Base-by-base conservation (phyloP, 2,329 filamentous ascomycete genomes). In the Pseudocercospora eumusae region DNA sequence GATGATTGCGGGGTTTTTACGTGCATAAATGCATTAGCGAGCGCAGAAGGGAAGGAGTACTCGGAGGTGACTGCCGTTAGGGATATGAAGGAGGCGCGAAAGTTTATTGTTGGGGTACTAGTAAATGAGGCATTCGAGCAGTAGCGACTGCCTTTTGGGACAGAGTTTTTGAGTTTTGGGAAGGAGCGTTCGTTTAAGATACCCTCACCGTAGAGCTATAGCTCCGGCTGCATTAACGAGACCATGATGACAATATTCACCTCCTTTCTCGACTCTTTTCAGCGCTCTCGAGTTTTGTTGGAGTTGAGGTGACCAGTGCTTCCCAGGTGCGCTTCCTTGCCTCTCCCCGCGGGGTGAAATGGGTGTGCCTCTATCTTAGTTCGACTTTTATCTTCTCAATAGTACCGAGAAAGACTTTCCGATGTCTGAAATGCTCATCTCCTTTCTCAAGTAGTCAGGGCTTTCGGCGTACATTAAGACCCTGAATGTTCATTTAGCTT, bases 1-100 rank as follows among this genome's bases (percentile, higher is more conserved):
- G 86, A 83, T 70, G 90, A 93, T 72, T 93, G 90, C 68, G 90
- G 90, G n/a, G 84, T 92, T 3, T 91, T 91, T 72, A 85, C 88
- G 13, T 86, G 91, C 66, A 84, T 89, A 18, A 93, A 93, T 70
- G 87, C 84, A 15, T 82, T 91, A 53, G 89, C 86, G 59, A 69
- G 80, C 31, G 75, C 80, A 2, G 87, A 54, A 15, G 47, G 47
- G 7, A 52, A 25, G 47, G 15, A 57, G 58, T 53, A n/a, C 15
- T 2, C 3, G 6, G 36, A 40, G 36, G 36, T 40, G 18, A 7
- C 7, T 18, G 15, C 36, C 5, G 6, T 2, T 4, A 15, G 36
- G 36, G 36, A 40, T 5, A 40, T 40, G 36, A 15, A 15, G 36
- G 5, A 7, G 10, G 36, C 36, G 36, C 13, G 36, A 15, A 40